Evolutionary conservation across 768 basidiomycete species (phyloP).

Genomic region (Xanthoconium purpureum): DNA sequence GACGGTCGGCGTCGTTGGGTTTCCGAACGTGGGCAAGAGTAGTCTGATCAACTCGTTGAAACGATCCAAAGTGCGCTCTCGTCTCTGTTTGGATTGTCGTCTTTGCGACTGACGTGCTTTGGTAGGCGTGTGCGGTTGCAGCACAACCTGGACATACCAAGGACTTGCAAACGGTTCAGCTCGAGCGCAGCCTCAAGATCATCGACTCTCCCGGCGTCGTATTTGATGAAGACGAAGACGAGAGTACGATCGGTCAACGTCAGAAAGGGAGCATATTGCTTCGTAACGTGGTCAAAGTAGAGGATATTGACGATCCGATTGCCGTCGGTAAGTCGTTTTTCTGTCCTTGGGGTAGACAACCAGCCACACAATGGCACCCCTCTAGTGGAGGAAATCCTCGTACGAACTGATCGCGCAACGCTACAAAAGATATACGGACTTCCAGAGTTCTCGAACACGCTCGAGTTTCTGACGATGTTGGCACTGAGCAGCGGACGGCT

Average conservation of each 20-base stretch:
- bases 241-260: slow-evolving; percentile 45
- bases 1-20: slow-evolving; percentile 90
- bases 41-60: slow-evolving; percentile 92
- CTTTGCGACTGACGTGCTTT: not conserved
- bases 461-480: slow-evolving; percentile 89
- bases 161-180: slow-evolving; percentile 83
- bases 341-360: too few species aligned
- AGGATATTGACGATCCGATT: slow-evolving; percentile 88
- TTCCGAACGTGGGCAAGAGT: slow-evolving; percentile 97
- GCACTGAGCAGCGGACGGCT: slow-evolving; percentile 81
- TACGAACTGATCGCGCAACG: slow-evolving; percentile 64
- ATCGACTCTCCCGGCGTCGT: slow-evolving; percentile 98
- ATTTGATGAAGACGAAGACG: slow-evolving; percentile 74
- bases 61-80: slow-evolving; percentile 61
- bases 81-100: not conserved
- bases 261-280: slow-evolving; percentile 61
- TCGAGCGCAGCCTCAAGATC: slow-evolving; percentile 90
- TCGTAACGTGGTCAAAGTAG: slow-evolving; percentile 86
- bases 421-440: slow-evolving; percentile 84
- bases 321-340: slow-evolving; percentile 64
- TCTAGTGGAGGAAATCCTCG: slow-evolving; percentile 82
- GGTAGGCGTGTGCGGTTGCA: slow-evolving; percentile 86
- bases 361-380: not conserved
- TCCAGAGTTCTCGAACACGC: slow-evolving; percentile 64
- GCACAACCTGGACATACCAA: slow-evolving; percentile 94